Conservation (phyloP, 352 stramenopile species). For the Phytophthora agathidicida region DNA sequence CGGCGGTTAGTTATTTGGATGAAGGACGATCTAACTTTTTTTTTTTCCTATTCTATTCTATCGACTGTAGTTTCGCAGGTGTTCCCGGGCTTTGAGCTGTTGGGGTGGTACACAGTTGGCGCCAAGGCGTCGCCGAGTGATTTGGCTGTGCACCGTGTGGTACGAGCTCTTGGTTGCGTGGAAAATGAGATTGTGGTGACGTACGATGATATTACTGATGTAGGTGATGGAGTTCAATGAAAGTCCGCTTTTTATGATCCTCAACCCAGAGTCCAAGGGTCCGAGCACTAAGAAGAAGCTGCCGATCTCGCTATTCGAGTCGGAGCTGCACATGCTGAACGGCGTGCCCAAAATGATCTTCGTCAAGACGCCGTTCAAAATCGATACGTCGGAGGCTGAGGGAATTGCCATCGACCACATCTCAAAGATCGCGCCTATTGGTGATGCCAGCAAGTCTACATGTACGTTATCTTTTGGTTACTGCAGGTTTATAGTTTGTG, state of each 20-base stretch:
- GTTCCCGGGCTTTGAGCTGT: slow-evolving; percentile 81
- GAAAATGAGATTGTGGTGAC: not conserved
- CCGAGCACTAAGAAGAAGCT: no score
- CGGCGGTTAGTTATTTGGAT: not conserved
- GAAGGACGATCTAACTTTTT: no score
- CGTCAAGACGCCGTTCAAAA: slow-evolving; percentile 81
- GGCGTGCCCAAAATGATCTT: slow-evolving; percentile 85
- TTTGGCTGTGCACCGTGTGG: slow-evolving; percentile 64
- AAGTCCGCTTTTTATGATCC: slow-evolving; percentile 73
- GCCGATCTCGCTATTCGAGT: no score
- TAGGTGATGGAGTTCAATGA: slow-evolving; percentile 87
- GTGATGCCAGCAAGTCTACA: no score
- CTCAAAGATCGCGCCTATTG: no score
- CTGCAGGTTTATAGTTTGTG: not conserved
- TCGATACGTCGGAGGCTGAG: slow-evolving; percentile 84
- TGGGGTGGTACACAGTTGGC: slow-evolving; percentile 87
- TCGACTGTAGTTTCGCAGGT: slow-evolving; percentile 62
- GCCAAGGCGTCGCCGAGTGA: slow-evolving; percentile 65
- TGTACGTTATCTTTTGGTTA: no score
- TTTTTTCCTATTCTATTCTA: no score
- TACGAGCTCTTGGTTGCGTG: slow-evolving; percentile 21
- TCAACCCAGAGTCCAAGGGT: no score
- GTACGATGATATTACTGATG: no score
- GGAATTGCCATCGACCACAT: slow-evolving; percentile 86
- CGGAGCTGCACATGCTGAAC: no score